Evolutionary conservation across 2,329 filamentous ascomycete genomes (phyloP).

Genomic region (Teratosphaeria gauchensis): DNA sequence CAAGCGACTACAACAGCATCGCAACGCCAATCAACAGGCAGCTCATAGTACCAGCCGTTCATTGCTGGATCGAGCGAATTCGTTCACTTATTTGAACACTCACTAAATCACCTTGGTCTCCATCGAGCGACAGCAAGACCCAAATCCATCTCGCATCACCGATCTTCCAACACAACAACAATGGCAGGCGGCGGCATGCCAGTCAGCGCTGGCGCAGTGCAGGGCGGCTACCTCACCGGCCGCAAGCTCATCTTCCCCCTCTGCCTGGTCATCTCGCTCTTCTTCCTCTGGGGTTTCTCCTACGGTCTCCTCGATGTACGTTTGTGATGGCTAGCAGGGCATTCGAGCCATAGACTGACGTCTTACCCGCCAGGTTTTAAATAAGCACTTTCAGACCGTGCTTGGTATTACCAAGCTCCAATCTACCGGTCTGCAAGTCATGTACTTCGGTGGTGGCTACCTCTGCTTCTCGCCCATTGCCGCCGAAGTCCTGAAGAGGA

Average conservation of each 20-base stretch:
- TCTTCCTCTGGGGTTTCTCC: conserved; percentile 36
- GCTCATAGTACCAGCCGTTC: conserved; percentile 9
- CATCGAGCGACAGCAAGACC: not conserved
- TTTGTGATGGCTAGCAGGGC: conserved; percentile 26
- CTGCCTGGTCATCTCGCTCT: conserved; percentile 36
- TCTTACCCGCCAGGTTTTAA: not conserved
- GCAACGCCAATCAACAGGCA: not conserved
- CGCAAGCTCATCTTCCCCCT: conserved; percentile 41
- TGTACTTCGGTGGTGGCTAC: conserved; percentile 35
- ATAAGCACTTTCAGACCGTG: conserved; percentile 14
- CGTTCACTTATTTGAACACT: not conserved
- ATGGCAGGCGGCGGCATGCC: conserved; percentile 37
- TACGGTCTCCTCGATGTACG: conserved; percentile 24
- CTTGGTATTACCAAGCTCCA: conserved; percentile 32
- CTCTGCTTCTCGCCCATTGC: conserved; percentile 33
- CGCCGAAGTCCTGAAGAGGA: conserved; percentile 34
- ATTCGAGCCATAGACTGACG: not conserved
- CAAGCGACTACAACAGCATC: not conserved
- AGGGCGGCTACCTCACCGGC: conserved; percentile 34
- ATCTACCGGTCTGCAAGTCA: conserved; percentile 34
- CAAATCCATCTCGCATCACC: not conserved
- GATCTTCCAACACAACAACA: conserved; percentile 6
- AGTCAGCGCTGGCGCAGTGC: conserved; percentile 27
- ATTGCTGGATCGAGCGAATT: conserved; percentile 11
- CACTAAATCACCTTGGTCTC: not conserved